Evolutionary conservation across 169 alveolate genomes (phyloP), one percentile per base, ranked within the genome.

Genomic region (Perkinsus olseni): DNA sequence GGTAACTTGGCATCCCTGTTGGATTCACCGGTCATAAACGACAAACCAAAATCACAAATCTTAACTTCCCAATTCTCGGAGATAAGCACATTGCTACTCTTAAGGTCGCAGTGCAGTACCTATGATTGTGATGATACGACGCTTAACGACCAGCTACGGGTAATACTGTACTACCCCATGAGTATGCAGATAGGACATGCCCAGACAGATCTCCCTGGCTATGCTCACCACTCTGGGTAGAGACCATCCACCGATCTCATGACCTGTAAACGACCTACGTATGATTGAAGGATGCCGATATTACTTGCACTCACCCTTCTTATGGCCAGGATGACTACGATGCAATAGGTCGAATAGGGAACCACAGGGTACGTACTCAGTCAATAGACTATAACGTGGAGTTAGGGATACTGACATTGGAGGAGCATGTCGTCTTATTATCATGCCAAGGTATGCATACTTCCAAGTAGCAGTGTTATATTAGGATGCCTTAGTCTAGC

Each of bases 1-100:
- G 92, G 92, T 91, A 92, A 92, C 74, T 93, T 92, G 38, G 94
- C 92, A 92, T 94, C 95, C 90, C 92, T 82, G 38, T 93, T 93
- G 24, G 95, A 94, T 34, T 93, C 96, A 45, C 62, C 62, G 51
- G 93, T 95, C 38, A 95, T 93, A 39, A 96, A 92, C 6, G 97
- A 94, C 0, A 97, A 92, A 4, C 98, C 98, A 93, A 97, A 97
- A 93, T 97, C 98, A 92, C 98, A 96, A 17, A 97, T 96, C 93
- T 97, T 97, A n/a, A 96, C 98, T 94, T 94, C 95, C 92, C 96
- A 96, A 92, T 97, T 96, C 92, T 96, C 97, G 91, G 96, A 95
- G 3, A 97, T 91, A 34, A 97, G 94, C 38, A 97, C 95, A 95
- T 97, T 97, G 74, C 97, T 95, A 48, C 97, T 95, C 45, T 97